Base-by-base conservation (phyloP, 352 stramenopile genomes). In the Pythium sukuiense region DNA sequence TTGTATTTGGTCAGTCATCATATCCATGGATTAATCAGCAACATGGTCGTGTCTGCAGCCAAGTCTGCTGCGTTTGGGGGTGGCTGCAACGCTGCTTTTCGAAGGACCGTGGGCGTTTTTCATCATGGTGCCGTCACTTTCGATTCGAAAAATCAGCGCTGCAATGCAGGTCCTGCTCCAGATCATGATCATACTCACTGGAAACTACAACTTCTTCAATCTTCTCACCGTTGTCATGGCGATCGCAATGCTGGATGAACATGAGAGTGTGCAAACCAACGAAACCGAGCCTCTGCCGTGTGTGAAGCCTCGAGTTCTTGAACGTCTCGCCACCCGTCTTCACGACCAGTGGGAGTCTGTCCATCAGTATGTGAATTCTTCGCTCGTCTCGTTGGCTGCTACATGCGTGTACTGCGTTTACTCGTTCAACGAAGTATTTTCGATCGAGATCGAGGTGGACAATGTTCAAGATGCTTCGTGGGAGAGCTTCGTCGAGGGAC, bases 201-300 rank as follows among this genome's bases (percentile, higher is more conserved):
- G 94, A 6, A 98, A 96, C 73, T 98, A 98, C 78, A 98, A 95
- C 55, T 98, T 97, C 59, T 98, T 98, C 81, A 98, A 98, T 73
- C 6, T 97, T 6, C 74, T 98, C 45, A 97, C 93, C 0, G 76
- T 93, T 12, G 30, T 80, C 11, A 46, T 86, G 49, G 76, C 75
- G 13, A 50, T 71, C 7, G 43, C 73, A 9, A 35, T 78, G 35
- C 52, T 88, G n/a, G 77, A 88, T 35, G 26, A 73, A 1, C 27
- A 9, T 1, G 59, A 55, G 9, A 53, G 13, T 18, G 39, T 46
- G 0, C 27, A 12, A 9, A 30, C 18, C 35, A 2, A 33, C 55
- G 24, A 49, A 33, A 4, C 14, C 37, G n/a, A 49, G 39, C 30
- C 37, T 3, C 12, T 27, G 7, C 13, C 39, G 3, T 48, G 39